A percentile compares a stretch with the other conserved stretches of the same genome.
These are phyloP conservation scores for Aspergillus ellipticus DNA, from an alignment of 495 filamentous ascomycete genomes.

Conservation along the genomic window DNA sequence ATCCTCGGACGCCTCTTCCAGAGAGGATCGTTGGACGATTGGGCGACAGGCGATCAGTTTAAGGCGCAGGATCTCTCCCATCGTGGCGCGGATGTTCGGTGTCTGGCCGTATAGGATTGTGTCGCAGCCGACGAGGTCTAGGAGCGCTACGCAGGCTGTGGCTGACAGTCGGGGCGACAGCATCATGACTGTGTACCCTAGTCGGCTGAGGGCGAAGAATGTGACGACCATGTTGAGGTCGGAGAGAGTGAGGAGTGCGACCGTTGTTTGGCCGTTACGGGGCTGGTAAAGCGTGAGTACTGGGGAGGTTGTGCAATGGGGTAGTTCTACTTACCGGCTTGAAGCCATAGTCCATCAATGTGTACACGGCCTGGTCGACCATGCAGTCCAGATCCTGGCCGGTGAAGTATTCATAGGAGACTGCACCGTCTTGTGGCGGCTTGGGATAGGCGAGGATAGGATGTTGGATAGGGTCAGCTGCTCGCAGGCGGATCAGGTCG, in stretches of 20 bases:
- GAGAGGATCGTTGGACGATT: conserved; percentile 19
- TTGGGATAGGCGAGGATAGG: conserved; percentile 52
- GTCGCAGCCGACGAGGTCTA: conserved; percentile 44
- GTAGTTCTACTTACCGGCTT: conserved; percentile 23
- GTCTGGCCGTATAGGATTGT: conserved; percentile 41
- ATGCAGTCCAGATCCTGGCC: conserved; percentile 51
- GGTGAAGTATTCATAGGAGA: conserved; percentile 50
- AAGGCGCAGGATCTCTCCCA: conserved; percentile 38
- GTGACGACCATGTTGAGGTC: conserved; percentile 54
- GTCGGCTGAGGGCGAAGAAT: conserved; percentile 54
- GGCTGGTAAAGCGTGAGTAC: conserved; percentile 13
- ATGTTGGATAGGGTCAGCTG: conserved; percentile 43
- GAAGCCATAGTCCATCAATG: conserved; percentile 38
- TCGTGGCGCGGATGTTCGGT: conserved; percentile 34
- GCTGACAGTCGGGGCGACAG: conserved; percentile 55
- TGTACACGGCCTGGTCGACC: conserved; percentile 44
- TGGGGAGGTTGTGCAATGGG: not conserved
- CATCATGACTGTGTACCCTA: conserved; percentile 56
- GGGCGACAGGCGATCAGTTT: conserved; percentile 33
- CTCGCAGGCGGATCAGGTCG: conserved; percentile 48
- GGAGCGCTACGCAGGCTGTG: conserved; percentile 48
- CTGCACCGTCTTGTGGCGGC: conserved; percentile 24
- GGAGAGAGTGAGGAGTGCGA: conserved; percentile 53
- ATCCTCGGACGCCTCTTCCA: conserved; percentile 15
- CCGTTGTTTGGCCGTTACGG: conserved; percentile 29